Evolutionary conservation across 345 rosid genomes (phyloP).

Genomic region (Citrus unshiu): DNA sequence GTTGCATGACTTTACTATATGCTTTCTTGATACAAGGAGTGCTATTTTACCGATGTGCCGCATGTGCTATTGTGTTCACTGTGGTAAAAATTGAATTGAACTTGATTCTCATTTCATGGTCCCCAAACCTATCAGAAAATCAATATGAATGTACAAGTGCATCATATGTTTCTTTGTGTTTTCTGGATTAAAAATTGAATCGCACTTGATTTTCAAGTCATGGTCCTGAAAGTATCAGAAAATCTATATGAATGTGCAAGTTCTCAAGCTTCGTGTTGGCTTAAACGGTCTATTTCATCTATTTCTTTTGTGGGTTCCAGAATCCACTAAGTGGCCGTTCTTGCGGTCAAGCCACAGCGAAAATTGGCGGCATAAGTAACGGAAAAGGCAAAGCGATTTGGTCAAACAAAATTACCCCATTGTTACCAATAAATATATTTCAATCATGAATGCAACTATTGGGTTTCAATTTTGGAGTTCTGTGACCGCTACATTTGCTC

Average conservation of each 20-base stretch:
- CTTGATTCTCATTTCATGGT: not conserved
- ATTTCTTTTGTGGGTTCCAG: slow-evolving; percentile 11
- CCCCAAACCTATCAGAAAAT: not conserved
- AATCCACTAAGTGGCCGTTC: slow-evolving; percentile 7
- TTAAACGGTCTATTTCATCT: not conserved
- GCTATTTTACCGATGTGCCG: not conserved
- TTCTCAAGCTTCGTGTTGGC: not conserved
- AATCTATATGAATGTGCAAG: not conserved
- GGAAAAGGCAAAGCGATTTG: slow-evolving; percentile 19
- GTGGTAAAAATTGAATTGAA: not conserved
- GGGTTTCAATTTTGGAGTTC: not conserved
- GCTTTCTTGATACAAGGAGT: not conserved
- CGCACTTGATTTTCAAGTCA: not conserved
- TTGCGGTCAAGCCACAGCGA: not conserved
- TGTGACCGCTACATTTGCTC: not conserved
- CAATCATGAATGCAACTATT: not conserved
- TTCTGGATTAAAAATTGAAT: not conserved
- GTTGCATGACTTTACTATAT: not conserved
- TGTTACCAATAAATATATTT: not conserved
- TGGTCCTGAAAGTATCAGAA: not conserved
- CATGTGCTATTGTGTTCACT: not conserved
- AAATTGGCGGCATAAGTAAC: slow-evolving; percentile 33
- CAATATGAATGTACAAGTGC: not conserved
- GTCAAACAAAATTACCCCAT: slow-evolving; percentile 1
- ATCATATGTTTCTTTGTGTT: not conserved